phyloP scores from a whole-genome alignment of 371 early-diverging fungal genomes.

The Catenaria anguillulae region DNA sequence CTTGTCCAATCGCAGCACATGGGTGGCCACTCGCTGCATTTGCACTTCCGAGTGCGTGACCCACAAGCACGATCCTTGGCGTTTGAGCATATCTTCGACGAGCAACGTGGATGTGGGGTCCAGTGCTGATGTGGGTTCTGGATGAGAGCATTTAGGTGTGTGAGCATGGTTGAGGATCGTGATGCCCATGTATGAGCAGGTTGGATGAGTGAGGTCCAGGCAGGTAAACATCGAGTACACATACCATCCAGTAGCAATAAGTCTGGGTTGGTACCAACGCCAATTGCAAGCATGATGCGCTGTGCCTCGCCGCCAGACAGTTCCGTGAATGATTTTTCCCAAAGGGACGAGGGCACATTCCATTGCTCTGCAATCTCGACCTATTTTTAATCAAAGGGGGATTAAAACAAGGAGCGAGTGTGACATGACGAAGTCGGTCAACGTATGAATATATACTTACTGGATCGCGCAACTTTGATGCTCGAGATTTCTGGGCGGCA shows the following conservation, averaged over 20 bases:
- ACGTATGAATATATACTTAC: too few relatives aligned
- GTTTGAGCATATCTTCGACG: conserved; percentile 54
- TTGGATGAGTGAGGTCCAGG: background rate
- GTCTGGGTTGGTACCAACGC: conserved; percentile 60
- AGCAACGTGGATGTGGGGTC: conserved; percentile 52
- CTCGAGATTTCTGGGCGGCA: conserved; percentile 30
- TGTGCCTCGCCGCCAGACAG: conserved; percentile 84
- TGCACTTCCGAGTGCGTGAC: conserved; percentile 69
- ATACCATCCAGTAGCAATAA: conserved; percentile 67
- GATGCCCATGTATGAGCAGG: too few relatives aligned
- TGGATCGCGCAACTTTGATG: conserved; percentile 34
- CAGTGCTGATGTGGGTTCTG: conserved; percentile 70
- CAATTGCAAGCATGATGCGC: conserved; percentile 62
- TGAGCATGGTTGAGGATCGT: too few relatives aligned
- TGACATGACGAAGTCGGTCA: too few relatives aligned
- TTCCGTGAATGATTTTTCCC: conserved; percentile 55
- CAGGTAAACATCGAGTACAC: background rate
- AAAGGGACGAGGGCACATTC: conserved; percentile 47
- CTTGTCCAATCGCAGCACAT: conserved; percentile 13
- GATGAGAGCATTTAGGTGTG: background rate
- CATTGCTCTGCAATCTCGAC: conserved; percentile 43
- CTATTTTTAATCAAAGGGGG: too few relatives aligned
- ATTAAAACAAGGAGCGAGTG: too few relatives aligned
- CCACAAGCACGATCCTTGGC: conserved; percentile 47
- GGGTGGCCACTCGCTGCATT: conserved; percentile 45